Base-by-base conservation (phyloP, 202 grass and related monocot genomes). In the Saccharum hybrid region DNA sequence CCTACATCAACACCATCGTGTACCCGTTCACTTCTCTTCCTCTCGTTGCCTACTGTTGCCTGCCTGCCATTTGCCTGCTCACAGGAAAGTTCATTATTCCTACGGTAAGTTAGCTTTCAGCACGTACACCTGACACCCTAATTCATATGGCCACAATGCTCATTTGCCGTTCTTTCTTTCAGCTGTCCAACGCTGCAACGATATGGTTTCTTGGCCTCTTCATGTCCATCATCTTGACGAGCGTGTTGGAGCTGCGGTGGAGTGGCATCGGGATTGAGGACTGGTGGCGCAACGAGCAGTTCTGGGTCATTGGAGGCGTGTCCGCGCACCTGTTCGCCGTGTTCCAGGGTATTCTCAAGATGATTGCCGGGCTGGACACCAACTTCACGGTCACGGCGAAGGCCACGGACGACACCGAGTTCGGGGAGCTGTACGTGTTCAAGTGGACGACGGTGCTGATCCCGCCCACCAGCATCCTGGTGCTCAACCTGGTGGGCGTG, bases 371-470 rank as follows among this genome's bases (percentile, higher is more conserved):
- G 54, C 86, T 99, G 21, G 96, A 99, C 79, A 99, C 96, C 81
- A 99, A 99, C 88, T 99, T 96, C 81, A 99, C 96, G 1, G 96
- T 99, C 39, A 99, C 96, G 4, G 68, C 93, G 57, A 99, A 96
- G 78, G 88, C 88, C n/a, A 48, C 91, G 0, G 96, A 99, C 13
- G 96, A 99, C 30, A 13, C 37, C 1, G 93, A 92, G 6, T 99
- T 96, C 43, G 96, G 88, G 10, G 96, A 99, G 63, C 87, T 99
- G 14, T 99, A 99, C 42, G 34, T 94, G 23, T 91, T 99, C 86
- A 99, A 99, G 86, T 99, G 96, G 96, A 99, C 96, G 9, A 99
- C 93, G 6, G 93, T 99, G 54, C 85, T 99, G 84, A 99, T 99
- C 64, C 93, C 96, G 21, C 96, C 96, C 1, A 99, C 96, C 10